Conservation (phyloP, 2,329 filamentous ascomycete genomes). For the Tolypocladium ovalisporum region DNA sequence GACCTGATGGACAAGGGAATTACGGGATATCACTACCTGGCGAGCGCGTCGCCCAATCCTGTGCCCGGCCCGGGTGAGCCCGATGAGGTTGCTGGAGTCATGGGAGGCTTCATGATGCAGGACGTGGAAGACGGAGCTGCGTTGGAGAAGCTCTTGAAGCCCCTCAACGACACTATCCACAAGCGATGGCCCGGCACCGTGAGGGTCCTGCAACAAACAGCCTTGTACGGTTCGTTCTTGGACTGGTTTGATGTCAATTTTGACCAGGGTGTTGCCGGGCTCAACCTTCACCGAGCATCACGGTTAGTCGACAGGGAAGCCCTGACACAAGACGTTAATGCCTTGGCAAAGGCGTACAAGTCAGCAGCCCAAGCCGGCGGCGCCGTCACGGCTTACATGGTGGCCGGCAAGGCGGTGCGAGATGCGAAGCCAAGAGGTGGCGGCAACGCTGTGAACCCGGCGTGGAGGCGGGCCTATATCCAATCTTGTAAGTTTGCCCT, state of each 20-base stretch:
- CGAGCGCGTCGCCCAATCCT: slow-evolving; percentile 19
- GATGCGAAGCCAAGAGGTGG: slow-evolving; percentile 29
- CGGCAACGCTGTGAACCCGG: slow-evolving; percentile 35
- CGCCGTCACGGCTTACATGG: slow-evolving; percentile 23
- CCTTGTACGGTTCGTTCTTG: slow-evolving; percentile 21
- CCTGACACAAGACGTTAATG: slow-evolving; percentile 22
- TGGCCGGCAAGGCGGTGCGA: slow-evolving; percentile 32
- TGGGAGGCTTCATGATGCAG: slow-evolving; percentile 21
- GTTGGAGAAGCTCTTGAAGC: slow-evolving; percentile 17
- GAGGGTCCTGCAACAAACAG: slow-evolving; percentile 6
- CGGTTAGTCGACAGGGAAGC: slow-evolving; percentile 28
- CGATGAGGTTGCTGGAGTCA: slow-evolving; percentile 22
- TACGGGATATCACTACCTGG: slow-evolving; percentile 35
- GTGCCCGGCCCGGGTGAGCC: slow-evolving; percentile 21
- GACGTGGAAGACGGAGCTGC: slow-evolving; percentile 19
- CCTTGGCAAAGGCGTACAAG: slow-evolving; percentile 25
- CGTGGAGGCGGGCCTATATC: slow-evolving; percentile 35
- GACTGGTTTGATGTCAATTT: slow-evolving; percentile 25
- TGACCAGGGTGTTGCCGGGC: slow-evolving; percentile 24
- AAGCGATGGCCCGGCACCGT: slow-evolving; percentile 21
- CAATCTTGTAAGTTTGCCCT: slow-evolving; percentile 25
- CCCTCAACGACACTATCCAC: slow-evolving; percentile 25
- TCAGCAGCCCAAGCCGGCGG: slow-evolving; percentile 17
- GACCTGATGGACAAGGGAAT: slow-evolving; percentile 37
- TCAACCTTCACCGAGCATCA: slow-evolving; percentile 27